Base-by-base conservation (phyloP, 1,284 basidiomycete genomes). In the Pterulicium gracile region DNA sequence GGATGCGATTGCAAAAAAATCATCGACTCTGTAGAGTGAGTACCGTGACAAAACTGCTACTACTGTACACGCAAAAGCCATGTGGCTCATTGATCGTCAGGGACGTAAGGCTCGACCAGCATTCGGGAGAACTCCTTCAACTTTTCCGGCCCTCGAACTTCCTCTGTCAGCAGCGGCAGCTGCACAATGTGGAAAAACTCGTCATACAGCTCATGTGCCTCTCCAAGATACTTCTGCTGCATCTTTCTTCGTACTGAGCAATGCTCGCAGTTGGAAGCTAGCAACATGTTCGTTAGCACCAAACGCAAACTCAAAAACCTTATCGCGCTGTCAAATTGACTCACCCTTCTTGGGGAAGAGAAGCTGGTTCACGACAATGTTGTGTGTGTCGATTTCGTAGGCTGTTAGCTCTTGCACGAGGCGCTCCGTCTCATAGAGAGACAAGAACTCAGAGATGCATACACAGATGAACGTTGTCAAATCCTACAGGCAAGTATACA, bases 401-500 rank as follows among this genome's bases (percentile, higher is more conserved):
- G 81, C 73, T 12, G 94, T 95, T 43, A 98, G 70, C 61, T 98
- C 96, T 64, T 98, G 95, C 34, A 98, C 90, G 41, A 98, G 75
- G 22, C 95, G 87, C 65, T 98, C 95, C 21, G 95, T 98, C 72
- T 98, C 96, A 66, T 98, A 98, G 18, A 98, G 70, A 18, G 94
- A 97, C 55, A 98, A 69, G 76, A 98, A 98, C 64, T 98, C 94
- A 44, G 94, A 95, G 61, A 98, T 98, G 72, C 93, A 96, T 45
- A 98, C 94, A 61, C 95, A 98, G 57, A 98, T 88, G 58, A 98
- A 96, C 5, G 92, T 96, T 3, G 95, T 98, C 69, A 95, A 94
- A 66, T 97, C 93, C 86, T 92, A 59, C 35, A 19, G 24, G 45
- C n/a, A 24, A 39, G 15, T 39, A n/a, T 43, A 14, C 46, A 20